Base-by-base conservation (phyloP, 2,329 filamentous ascomycete genomes). In the Coniella vitis region DNA sequence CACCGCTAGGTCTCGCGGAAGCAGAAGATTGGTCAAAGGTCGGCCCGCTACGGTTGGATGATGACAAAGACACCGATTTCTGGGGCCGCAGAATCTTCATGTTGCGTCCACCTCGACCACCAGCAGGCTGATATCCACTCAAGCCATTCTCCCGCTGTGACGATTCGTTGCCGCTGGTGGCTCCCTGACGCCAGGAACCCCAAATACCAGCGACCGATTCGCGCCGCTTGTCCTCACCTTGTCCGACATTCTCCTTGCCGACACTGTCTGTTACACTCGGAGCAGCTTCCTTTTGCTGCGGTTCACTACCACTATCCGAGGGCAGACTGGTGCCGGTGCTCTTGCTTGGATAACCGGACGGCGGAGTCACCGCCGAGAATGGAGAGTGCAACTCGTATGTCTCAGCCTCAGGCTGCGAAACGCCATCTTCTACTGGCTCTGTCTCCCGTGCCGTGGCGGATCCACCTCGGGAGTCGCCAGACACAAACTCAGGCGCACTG, bases 11-110 rank as follows among this genome's bases (percentile, higher is more conserved):
- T 52, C 74, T 72, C n/a, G 69, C 58, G 1, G 69, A 58, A 8
- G 25, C 10, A 29, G 69, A 60, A 3, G 73, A 61, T 4, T 74
- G 68, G 54, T 84, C 81, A 49, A 79, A 78, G 2, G 75, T 64
- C 2, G 72, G 58, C 1, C 75, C 75, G 0, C 74, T 73, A 51
- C 72, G 72, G 10, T 29, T 29, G 1, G 69, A 67, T 10, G 75
- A 74, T 2, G 83, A 77, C 22, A 53, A 34, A n/a, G 48, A 51
- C 19, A 69, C 68, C 5, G 83, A 74, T 63, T 89, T 93, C 48
- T 76, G 77, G 1, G 91, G 83, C 60, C 90, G 89, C 45, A 97
- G 73, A 2, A 96, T 85, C 70, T 95, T 97, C 86, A 97, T 97
- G 44, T 82, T 83, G 43, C 86, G 79, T 14, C 75, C 69, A 16